Evolutionary conservation across 441 rosid species (phyloP).

Genomic region (Daphne laureola): DNA sequence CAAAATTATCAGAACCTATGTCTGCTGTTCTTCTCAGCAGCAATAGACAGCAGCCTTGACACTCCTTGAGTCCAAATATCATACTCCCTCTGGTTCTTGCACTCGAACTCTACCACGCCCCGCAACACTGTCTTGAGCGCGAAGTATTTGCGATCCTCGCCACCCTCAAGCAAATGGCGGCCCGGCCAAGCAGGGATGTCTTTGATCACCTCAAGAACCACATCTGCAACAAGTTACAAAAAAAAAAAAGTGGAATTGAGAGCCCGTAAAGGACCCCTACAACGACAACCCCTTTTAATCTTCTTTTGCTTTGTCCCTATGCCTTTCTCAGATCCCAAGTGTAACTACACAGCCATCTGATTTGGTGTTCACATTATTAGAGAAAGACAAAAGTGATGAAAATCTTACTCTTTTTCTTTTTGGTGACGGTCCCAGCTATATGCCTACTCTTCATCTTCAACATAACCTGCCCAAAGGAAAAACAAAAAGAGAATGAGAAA

Average conservation of each 20-base stretch:
- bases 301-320: conserved; percentile 20
- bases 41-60: conserved; percentile 71
- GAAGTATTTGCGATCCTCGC: conserved; percentile 73
- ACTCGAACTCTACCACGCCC: conserved; percentile 79
- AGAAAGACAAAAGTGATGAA: conserved; percentile 33
- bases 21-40: conserved; percentile 50
- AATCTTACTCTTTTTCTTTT: conserved; percentile 94
- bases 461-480: conserved; percentile 50
- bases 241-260: too few species aligned
- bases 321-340: conserved; percentile 53
- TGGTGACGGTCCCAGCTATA: conserved; percentile 88
- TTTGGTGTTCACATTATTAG: conserved; percentile 37
- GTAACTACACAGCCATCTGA: conserved; percentile 47
- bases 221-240: conserved; percentile 39
- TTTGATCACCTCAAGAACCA: conserved; percentile 66
- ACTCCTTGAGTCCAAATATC: conserved; percentile 95
- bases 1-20: conserved; percentile 40
- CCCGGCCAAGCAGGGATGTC: conserved; percentile 91
- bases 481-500: conserved; percentile 18
- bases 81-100: conserved; percentile 74
- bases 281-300: conserved; percentile 22
- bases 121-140: conserved; percentile 55
- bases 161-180: conserved; percentile 78
- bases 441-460: conserved; percentile 94
- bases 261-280: conserved; percentile 6